Evolutionary conservation across 331 rosid species (phyloP), one percentile per base, ranked within the genome.

Genomic region (Dryas integrifolia): DNA sequence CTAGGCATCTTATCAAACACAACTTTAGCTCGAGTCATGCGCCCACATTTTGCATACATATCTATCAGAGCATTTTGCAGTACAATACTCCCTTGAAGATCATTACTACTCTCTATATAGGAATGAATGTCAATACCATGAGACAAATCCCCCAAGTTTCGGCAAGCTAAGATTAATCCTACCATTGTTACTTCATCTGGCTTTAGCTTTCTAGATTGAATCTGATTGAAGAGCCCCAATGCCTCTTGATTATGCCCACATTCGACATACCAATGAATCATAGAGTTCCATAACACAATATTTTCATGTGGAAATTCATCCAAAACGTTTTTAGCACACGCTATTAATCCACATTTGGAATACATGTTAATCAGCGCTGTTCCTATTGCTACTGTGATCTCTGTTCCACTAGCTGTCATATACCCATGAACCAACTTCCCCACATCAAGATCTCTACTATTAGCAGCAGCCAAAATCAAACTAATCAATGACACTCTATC

Each of bases 41-140:
- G 70, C 59, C 83, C 83, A 6, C 76, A 80, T 48, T 80, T 80
- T 47, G 83, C 64, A 35, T 74, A 80, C 80, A 80, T 74, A 65
- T 80, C 83, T 45, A 74, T 74, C 14, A 80, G 51, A 61, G 83
- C 79, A 63, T 80, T 79, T 15, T 69, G 72, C 74, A 69, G 70
- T 14, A 68, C 56, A 55, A 40, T 45, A 61, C 79, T 73, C 30
- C 56, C 24, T 55, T 58, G 56, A 24, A 57, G 79, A 75, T 40
- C 68, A 30, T 40, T n/a, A 58, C 65, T 9, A 16, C 53, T 44
- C 46, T 75, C 68, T 57, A 75, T 8, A 14, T 67, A 75, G 7
- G 74, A 75, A 67, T 75, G 74, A 75, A 75, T 38, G 60, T 40
- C 52, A 21, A 67, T 5, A n/a, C 74, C 74, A 18, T 21, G 67